A percentile compares a stretch with the other conserved stretches of the same genome.
Conservation (phyloP, 2,329 filamentous ascomycete species). For the Ambrosiella xylebori region DNA sequence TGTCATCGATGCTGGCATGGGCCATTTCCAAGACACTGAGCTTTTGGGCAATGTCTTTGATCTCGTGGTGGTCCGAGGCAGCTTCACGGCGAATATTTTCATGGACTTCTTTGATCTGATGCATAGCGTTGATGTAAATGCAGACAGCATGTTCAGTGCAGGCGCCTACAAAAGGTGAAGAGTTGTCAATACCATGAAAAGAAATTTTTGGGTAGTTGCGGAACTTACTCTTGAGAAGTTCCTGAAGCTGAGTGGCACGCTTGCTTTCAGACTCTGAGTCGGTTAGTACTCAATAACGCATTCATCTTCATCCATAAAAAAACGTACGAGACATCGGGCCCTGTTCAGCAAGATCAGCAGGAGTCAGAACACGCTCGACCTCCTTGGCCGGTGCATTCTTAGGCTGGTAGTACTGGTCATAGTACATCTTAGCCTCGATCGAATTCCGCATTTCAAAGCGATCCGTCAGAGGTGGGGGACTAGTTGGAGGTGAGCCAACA, state of each 20-base stretch:
- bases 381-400: background rate
- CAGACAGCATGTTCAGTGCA: constrained; percentile 14
- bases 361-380: constrained; percentile 1
- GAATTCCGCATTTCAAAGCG: constrained; percentile 9
- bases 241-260: constrained; percentile 1
- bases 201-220: background rate
- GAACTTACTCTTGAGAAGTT: constrained; percentile 9
- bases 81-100: constrained; percentile 3
- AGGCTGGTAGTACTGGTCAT: constrained; percentile 8
- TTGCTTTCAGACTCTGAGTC: background rate
- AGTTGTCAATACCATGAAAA: background rate
- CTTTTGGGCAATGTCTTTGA: constrained; percentile 7
- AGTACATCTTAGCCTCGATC: constrained; percentile 8
- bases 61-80: background rate
- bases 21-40: constrained; percentile 9
- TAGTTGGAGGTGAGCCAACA: constrained; percentile 8
- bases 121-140: constrained; percentile 25
- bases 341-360: background rate
- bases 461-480: constrained; percentile 3
- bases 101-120: constrained; percentile 8
- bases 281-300: background rate
- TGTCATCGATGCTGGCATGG: constrained; percentile 6
- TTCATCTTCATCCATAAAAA: background rate
- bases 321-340: background rate
- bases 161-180: background rate